Evolutionary conservation across 23 red algal species (phyloP).

Genomic region (Pyropia haitanensis): DNA sequence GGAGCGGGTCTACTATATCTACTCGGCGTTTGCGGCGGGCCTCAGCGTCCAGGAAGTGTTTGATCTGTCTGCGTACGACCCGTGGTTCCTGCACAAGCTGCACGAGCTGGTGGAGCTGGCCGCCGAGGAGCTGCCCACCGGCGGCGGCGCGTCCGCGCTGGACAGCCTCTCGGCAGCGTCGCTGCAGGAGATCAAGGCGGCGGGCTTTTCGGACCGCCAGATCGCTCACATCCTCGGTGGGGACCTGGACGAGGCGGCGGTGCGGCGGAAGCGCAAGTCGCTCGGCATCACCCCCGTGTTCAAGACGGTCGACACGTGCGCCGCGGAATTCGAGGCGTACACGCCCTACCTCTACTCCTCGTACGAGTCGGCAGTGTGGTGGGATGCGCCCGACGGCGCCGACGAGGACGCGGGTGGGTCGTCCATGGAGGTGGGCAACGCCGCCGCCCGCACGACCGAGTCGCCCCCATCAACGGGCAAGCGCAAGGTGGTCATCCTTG

Average conservation of each 20-base stretch:
- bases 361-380: conserved; percentile 65
- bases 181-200: conserved; percentile 60
- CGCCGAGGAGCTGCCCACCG: conserved; percentile 22
- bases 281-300: conserved; percentile 64
- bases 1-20: conserved; percentile 81
- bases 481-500: conserved; percentile 93
- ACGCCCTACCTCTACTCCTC: conserved; percentile 96
- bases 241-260: conserved; percentile 41
- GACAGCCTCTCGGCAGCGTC: conserved; percentile 6
- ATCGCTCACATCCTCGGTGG: conserved; percentile 38
- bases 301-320: conserved; percentile 97
- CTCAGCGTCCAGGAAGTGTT: conserved; percentile 71
- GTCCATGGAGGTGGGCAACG: conserved; percentile 22
- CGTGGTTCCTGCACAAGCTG: conserved; percentile 89
- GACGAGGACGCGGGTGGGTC: conserved; percentile 9
- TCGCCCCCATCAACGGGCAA: conserved; percentile 77
- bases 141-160: neutral
- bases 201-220: conserved; percentile 84
- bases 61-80: conserved; percentile 76
- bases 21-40: conserved; percentile 61
- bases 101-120: conserved; percentile 29
- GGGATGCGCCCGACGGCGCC: conserved; percentile 26
- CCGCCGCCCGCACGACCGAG: conserved; percentile 15
- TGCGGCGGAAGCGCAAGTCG: conserved; percentile 62
- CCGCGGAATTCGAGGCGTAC: conserved; percentile 94